phyloP scores from a whole-genome alignment of 202 grass and related monocot species.

The Schoenoplectus triqueter region DNA sequence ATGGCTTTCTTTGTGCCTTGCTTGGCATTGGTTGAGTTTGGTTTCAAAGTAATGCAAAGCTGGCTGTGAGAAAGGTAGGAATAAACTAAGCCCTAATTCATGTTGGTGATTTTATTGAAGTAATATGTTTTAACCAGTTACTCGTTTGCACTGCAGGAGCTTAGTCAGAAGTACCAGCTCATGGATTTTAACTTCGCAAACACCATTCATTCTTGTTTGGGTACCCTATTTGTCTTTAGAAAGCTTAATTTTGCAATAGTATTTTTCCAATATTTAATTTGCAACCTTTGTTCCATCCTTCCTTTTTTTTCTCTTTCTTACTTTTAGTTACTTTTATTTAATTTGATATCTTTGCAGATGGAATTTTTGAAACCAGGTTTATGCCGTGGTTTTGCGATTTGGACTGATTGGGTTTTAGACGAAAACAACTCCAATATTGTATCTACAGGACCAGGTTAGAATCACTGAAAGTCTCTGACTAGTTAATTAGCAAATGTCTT shows the following conservation, averaged over 20 bases:
- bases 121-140: conserved; percentile 1
- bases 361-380: conserved; percentile 54
- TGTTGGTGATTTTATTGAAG: neutral
- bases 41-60: too few species aligned
- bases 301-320: neutral
- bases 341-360: conserved; percentile 48
- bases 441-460: conserved; percentile 72
- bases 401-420: conserved; percentile 89
- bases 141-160: conserved; percentile 50
- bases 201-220: conserved; percentile 66
- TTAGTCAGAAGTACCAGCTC: conserved; percentile 63
- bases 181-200: conserved; percentile 78
- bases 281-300: neutral
- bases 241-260: neutral
- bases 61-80: too few species aligned
- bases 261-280: neutral
- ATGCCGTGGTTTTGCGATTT: conserved; percentile 81
- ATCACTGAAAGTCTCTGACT: neutral
- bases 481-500: neutral
- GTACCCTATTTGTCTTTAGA: conserved; percentile 31
- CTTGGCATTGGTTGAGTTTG: too few species aligned
- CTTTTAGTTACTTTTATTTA: neutral
- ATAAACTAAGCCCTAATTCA: too few species aligned
- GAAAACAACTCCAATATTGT: conserved; percentile 51
- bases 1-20: too few species aligned